These are phyloP conservation scores for Luffa aegyptiaca DNA, from an alignment of 306 rosid species.

Conservation along the genomic window DNA sequence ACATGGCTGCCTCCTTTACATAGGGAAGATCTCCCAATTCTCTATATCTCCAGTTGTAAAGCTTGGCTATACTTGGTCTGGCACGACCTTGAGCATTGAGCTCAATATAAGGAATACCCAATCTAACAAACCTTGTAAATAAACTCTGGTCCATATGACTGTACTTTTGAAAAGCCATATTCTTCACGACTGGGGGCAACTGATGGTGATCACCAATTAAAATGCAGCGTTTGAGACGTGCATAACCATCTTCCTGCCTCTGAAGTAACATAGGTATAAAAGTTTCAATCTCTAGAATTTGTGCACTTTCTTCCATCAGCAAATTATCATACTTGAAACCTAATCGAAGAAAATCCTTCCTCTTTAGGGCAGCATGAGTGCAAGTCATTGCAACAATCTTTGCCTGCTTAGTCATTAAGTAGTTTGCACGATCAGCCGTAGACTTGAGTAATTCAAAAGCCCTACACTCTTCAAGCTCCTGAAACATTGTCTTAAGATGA, in stretches of 20 bases:
- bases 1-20: constrained; percentile 51
- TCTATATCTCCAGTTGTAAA: constrained; percentile 96
- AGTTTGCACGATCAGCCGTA: constrained; percentile 94
- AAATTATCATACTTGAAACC: constrained; percentile 99
- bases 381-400: constrained; percentile 99
- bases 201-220: constrained; percentile 97
- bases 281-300: constrained; percentile 94
- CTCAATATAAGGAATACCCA: constrained; percentile 96
- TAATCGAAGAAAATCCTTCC: constrained; percentile 88
- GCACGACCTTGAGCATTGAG: constrained; percentile 99
- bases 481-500: constrained; percentile 90
- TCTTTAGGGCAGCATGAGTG: constrained; percentile 94
- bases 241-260: constrained; percentile 98
- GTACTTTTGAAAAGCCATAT: constrained; percentile 97
- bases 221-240: constrained; percentile 95
- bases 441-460: constrained; percentile 95
- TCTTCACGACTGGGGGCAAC: constrained; percentile 97
- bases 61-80: constrained; percentile 85
- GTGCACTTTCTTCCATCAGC: constrained; percentile 99
- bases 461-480: constrained; percentile 97
- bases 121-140: constrained; percentile 91
- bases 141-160: constrained; percentile 99
- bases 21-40: constrained; percentile 86
- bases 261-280: constrained; percentile 97
- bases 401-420: constrained; percentile 97